Percentiles rank a stretch among this genome's conserved stretches.
Evolutionary conservation across 2,329 filamentous ascomycete species (phyloP).

Genomic region (Whalleya microplaca): DNA sequence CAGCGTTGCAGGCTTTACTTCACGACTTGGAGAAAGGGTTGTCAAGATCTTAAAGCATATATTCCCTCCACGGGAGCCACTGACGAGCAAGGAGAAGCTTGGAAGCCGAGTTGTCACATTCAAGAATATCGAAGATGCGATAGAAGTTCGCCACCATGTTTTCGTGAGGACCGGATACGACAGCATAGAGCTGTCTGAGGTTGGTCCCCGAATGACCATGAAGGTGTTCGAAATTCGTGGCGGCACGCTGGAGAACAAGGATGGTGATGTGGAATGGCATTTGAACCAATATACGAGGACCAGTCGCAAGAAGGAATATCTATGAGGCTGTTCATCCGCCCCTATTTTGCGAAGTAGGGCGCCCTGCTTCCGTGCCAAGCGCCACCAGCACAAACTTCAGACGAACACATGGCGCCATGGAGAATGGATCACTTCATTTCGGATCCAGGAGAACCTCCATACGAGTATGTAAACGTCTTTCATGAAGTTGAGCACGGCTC

Average conservation of each 20-base stretch:
- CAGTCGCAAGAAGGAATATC: constrained; percentile 91
- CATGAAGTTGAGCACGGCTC: constrained; percentile 10
- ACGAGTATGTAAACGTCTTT: constrained; percentile 25
- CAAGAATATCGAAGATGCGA: constrained; percentile 90
- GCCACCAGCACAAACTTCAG: constrained; percentile 6
- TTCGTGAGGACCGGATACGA: constrained; percentile 93
- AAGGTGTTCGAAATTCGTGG: constrained; percentile 89
- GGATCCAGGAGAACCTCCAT: constrained; percentile 27
- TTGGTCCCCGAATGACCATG: constrained; percentile 97
- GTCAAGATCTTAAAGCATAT: constrained; percentile 92
- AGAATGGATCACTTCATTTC: constrained; percentile 26
- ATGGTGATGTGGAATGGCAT: constrained; percentile 96
- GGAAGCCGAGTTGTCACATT: constrained; percentile 91
- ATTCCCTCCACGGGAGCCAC: constrained; percentile 84
- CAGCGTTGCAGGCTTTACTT: constrained; percentile 66
- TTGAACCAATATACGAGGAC: constrained; percentile 95
- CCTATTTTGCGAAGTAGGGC: not conserved
- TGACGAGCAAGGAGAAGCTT: constrained; percentile 72
- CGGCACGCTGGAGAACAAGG: constrained; percentile 90
- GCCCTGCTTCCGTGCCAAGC: not conserved
- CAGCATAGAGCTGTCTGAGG: constrained; percentile 85
- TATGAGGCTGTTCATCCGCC: constrained; percentile 53
- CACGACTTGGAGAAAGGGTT: constrained; percentile 77
- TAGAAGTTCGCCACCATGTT: constrained; percentile 91
- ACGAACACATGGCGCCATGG: constrained; percentile 28